phyloP scores from a whole-genome alignment of 306 rosid genomes.

The Lathyrus sativus region DNA sequence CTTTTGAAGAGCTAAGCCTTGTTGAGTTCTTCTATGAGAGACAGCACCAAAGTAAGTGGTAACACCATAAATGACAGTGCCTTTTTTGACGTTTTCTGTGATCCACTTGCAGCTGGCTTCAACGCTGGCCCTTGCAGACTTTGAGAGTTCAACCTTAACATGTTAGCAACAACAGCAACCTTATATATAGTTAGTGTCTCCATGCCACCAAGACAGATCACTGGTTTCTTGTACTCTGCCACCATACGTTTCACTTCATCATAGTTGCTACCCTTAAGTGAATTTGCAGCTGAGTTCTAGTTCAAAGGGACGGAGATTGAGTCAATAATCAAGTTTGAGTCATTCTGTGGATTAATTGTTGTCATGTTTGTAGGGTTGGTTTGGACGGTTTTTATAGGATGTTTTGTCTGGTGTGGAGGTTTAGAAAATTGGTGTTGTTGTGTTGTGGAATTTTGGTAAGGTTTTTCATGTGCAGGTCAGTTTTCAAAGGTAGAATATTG shows the following conservation, averaged over 20 bases:
- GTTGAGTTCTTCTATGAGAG: slow-evolving; percentile 41
- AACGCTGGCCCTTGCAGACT: slow-evolving; percentile 44
- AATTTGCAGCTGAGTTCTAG: slow-evolving; percentile 46
- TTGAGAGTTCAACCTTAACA: slow-evolving; percentile 41
- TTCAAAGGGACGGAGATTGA: slow-evolving; percentile 26
- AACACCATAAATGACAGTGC: slow-evolving; percentile 39
- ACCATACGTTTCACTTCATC: slow-evolving; percentile 46
- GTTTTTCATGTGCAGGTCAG: no score
- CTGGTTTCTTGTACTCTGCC: slow-evolving; percentile 34
- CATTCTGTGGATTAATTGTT: background rate
- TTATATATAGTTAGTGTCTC: slow-evolving; percentile 36
- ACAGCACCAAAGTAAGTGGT: slow-evolving; percentile 53
- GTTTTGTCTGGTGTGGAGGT: no score
- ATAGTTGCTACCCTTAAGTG: slow-evolving; percentile 43
- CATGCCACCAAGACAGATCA: slow-evolving; percentile 28
- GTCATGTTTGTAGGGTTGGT: slow-evolving; percentile 34
- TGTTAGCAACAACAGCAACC: slow-evolving; percentile 48
- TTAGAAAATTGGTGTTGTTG: no score
- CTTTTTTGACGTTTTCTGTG: slow-evolving; percentile 34
- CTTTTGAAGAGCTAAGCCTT: slow-evolving; percentile 47
- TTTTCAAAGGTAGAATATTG: no score
- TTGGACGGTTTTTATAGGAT: no score
- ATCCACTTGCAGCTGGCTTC: slow-evolving; percentile 49
- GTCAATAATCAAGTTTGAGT: slow-evolving; percentile 1
- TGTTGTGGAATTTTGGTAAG: no score